phyloP scores from a whole-genome alignment of 495 filamentous ascomycete species.

The Annulohypoxylon maeteangense region DNA sequence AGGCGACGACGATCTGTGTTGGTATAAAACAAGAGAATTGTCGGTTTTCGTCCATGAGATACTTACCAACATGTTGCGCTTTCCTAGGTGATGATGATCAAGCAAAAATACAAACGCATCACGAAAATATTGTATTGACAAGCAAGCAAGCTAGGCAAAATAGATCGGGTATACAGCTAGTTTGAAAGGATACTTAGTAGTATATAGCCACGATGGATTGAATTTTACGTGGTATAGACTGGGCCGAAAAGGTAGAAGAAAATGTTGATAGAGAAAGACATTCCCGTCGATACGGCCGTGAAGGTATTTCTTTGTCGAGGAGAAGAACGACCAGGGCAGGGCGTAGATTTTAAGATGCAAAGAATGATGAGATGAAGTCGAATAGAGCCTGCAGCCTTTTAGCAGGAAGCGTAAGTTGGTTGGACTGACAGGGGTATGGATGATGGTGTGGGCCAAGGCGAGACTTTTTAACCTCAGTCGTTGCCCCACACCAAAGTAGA shows the following conservation, averaged over 20 bases:
- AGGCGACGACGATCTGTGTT: conserved; percentile 27
- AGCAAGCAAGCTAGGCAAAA: conserved; percentile 35
- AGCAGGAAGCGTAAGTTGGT: conserved; percentile 47
- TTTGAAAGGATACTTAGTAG: conserved; percentile 13
- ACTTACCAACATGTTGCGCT: background rate
- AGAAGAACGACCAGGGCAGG: conserved; percentile 15
- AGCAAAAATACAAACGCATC: conserved; percentile 32
- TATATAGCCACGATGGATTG: conserved; percentile 12
- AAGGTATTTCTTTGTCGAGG: conserved; percentile 27
- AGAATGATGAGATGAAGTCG: conserved; percentile 54
- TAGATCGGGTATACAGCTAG: conserved; percentile 20
- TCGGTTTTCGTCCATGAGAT: background rate
- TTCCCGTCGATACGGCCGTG: background rate
- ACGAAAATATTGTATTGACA: conserved; percentile 10
- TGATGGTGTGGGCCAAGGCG: conserved; percentile 44
- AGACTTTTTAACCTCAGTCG: conserved; percentile 46
- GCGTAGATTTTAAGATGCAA: conserved; percentile 31
- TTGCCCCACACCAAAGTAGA: conserved; percentile 41
- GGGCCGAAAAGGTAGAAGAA: conserved; percentile 24
- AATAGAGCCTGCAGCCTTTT: conserved; percentile 49
- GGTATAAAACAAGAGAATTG: conserved; percentile 12
- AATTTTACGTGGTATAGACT: conserved; percentile 7
- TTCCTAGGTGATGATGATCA: conserved; percentile 11
- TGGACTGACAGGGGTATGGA: conserved; percentile 48
- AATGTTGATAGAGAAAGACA: conserved; percentile 1